Percentiles rank a stretch among this genome's conserved stretches.
These are phyloP conservation scores for Phyllosticta paracitricarpa DNA, from an alignment of 2,329 filamentous ascomycete genomes.

Conservation along the genomic window DNA sequence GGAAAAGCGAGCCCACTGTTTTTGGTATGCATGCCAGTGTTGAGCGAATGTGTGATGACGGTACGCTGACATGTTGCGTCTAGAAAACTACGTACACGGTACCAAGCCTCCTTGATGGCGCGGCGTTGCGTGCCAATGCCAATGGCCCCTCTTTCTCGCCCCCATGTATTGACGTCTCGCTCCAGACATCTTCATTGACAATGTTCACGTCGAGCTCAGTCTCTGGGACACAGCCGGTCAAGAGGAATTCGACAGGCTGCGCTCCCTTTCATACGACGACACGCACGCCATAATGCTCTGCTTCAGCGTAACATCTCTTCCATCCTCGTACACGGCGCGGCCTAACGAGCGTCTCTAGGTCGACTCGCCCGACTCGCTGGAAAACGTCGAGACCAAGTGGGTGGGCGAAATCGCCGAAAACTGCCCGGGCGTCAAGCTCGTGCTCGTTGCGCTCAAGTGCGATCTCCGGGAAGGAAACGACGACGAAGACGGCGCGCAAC, in stretches of 20 bases:
- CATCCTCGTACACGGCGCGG: not conserved
- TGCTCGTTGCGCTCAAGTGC: conserved; percentile 93
- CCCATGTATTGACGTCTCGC: not conserved
- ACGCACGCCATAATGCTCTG: conserved; percentile 98
- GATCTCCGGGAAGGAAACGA: conserved; percentile 72
- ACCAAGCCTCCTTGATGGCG: conserved; percentile 23
- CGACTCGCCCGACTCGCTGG: conserved; percentile 89
- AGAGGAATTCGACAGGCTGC: conserved; percentile 95
- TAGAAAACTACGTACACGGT: conserved; percentile 97
- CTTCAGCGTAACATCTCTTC: conserved; percentile 52
- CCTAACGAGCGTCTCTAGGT: conserved; percentile 37
- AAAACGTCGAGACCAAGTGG: conserved; percentile 99
- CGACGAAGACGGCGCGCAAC: conserved; percentile 46
- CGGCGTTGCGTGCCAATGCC: not conserved
- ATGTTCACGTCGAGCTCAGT: conserved; percentile 90
- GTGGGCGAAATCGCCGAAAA: conserved; percentile 96
- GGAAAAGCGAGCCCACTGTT: conserved; percentile 72
- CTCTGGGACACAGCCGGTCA: conserved; percentile 98
- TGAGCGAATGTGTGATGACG: not conserved
- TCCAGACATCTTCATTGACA: conserved; percentile 94
- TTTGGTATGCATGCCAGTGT: conserved; percentile 46
- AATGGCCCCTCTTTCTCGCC: not conserved
- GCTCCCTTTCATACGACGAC: conserved; percentile 93
- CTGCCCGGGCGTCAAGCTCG: conserved; percentile 88
- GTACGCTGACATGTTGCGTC: conserved; percentile 15